phyloP scores from a whole-genome alignment of 805 yeast genomes.

The Lipomyces orientalis region DNA sequence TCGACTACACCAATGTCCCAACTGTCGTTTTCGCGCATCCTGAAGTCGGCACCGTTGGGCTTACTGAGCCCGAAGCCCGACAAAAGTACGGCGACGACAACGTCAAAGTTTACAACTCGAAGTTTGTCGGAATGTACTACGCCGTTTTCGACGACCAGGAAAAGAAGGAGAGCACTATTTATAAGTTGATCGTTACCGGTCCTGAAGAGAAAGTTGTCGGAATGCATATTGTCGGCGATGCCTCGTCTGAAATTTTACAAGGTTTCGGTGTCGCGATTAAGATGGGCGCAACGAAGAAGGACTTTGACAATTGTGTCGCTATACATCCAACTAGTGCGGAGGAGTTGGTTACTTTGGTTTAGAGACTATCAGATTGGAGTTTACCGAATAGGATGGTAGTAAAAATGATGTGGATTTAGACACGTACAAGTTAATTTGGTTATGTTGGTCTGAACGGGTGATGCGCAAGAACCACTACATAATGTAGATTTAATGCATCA shows the following conservation, averaged over 20 bases:
- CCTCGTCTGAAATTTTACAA: conserved; percentile 89
- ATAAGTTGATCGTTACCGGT: conserved; percentile 81
- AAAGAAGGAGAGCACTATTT: conserved; percentile 82
- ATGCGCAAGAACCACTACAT: background rate
- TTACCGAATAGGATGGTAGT: background rate
- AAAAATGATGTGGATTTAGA: background rate
- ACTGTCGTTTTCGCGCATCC: conserved; percentile 98
- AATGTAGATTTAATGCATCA: background rate
- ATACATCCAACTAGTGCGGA: conserved; percentile 99
- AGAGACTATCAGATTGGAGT: conserved; percentile 16
- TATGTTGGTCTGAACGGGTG: background rate
- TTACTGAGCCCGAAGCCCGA: conserved; percentile 78
- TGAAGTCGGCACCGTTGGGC: conserved; percentile 93
- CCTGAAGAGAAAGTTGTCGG: conserved; percentile 93
- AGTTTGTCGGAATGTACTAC: conserved; percentile 90
- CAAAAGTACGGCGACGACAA: conserved; percentile 79
- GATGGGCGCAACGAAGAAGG: conserved; percentile 98
- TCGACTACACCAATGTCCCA: conserved; percentile 86
- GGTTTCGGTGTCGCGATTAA: conserved; percentile 98
- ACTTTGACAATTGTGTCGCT: conserved; percentile 95
- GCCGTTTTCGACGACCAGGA: conserved; percentile 72
- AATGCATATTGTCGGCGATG: conserved; percentile 89
- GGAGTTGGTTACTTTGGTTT: conserved; percentile 86
- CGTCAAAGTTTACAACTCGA: conserved; percentile 79
- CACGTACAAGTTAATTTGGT: background rate